Base-by-base conservation (phyloP, 306 rosid genomes). In the Albizia julibrissin region DNA sequence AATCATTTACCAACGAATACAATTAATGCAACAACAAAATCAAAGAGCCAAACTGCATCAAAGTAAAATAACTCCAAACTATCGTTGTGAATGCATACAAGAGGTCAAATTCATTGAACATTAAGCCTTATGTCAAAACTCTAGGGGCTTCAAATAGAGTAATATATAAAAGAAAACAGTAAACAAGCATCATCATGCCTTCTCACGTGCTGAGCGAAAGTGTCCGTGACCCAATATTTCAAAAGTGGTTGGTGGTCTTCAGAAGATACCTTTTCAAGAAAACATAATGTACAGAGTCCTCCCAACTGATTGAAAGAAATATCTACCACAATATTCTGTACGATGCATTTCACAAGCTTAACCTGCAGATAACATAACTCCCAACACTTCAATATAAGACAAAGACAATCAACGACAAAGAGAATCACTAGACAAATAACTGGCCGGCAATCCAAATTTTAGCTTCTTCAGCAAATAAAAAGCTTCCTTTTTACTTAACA, bases 261-360 rank as follows among this genome's bases (percentile, higher is more conserved):
- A 61, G 76, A 42, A 39, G 84, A 52, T 90, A 94, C 98, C 97
- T 90, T 91, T 84, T 92, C 98, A 89, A 94, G 96, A 87, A 94
- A 94, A 81, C 94, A 90, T 58, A 92, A 87, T 8, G 96, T 94
- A 87, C 89, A 86, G 79, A 94, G 95, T 80, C 97, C 98, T 81
- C 98, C 98, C 82, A 94, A 82, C 85, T 94, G 98, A 87, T 94
- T 92, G 94, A 91, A 94, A 77, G 98, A 94, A 69, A 94, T 91
- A 85, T 94, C 98, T 71, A 94, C 97, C 27, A 92, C 89, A 49
- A 91, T 88, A 87, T 92, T 84, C 86, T 92, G 93, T 83, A 94
- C 91, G 80, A 94, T 85, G 82, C 97, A 94, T 84, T 94, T 94
- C 49, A 94, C 94, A 78, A 94, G 97, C 89, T 92, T 94, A 85